These are phyloP conservation scores for Wickerhamomyces canadensis DNA, from an alignment of 805 yeast species.

Conservation along the genomic window DNA sequence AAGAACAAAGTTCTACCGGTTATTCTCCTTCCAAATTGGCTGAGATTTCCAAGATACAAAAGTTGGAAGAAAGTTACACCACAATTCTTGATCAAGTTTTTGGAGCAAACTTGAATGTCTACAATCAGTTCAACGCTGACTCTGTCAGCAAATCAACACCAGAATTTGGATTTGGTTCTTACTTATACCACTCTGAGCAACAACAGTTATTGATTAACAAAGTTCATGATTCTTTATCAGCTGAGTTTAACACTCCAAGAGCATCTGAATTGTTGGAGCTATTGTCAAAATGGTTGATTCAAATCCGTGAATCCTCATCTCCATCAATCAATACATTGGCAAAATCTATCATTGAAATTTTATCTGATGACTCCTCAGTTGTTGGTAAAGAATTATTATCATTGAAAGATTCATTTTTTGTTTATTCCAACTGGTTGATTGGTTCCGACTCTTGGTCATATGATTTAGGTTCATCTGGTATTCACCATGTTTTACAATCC, in stretches of 20 bases:
- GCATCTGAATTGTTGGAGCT: conserved; percentile 46
- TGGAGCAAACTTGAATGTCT: conserved; percentile 45
- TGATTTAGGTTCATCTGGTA: conserved; percentile 88
- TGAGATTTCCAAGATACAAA: conserved; percentile 37
- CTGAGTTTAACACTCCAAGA: conserved; percentile 36
- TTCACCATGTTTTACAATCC: conserved; percentile 75
- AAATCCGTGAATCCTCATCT: conserved; percentile 33
- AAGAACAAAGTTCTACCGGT: conserved; percentile 8
- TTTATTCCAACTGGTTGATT: conserved; percentile 69
- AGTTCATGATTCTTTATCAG: conserved; percentile 39
- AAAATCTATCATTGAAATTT: conserved; percentile 29
- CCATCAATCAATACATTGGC: conserved; percentile 27
- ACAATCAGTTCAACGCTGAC: conserved; percentile 51
- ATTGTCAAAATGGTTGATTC: conserved; percentile 68
- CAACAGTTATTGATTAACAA: conserved; percentile 38
- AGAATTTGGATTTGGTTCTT: conserved; percentile 83
- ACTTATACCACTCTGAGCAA: conserved; percentile 50
- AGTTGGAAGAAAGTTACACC: conserved; percentile 70
- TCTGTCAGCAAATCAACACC: conserved; percentile 54
- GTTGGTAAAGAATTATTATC: conserved; percentile 42
- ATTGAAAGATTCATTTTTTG: conserved; percentile 38
- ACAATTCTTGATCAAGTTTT: conserved; percentile 70
- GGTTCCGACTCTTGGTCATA: conserved; percentile 96
- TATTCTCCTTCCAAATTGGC: conserved; percentile 16
- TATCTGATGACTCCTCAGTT: conserved; percentile 36